Evolutionary conservation across 2,329 filamentous ascomycete species (phyloP).

Genomic region (Venturia nashicola): DNA sequence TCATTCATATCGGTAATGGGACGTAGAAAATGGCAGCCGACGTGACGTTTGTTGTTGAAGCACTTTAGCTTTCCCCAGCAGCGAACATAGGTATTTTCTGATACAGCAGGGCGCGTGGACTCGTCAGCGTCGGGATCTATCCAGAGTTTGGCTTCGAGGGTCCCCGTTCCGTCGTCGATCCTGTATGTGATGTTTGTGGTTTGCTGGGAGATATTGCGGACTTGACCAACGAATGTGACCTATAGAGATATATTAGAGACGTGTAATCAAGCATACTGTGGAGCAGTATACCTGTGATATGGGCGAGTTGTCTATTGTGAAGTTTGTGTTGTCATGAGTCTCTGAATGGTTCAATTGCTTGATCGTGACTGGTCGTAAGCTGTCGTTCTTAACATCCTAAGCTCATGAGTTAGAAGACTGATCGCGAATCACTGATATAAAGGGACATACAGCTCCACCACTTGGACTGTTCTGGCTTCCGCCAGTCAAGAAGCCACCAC

Average conservation of each 20-base stretch:
- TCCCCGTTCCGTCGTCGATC: constrained; percentile 87
- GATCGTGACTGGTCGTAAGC: constrained; percentile 84
- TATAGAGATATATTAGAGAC: constrained; percentile 22
- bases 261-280: not conserved
- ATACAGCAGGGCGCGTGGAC: constrained; percentile 42
- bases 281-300: constrained; percentile 42
- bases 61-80: constrained; percentile 75
- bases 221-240: constrained; percentile 79
- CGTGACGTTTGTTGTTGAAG: constrained; percentile 72
- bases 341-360: constrained; percentile 83
- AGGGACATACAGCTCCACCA: constrained; percentile 17
- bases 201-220: constrained; percentile 76
- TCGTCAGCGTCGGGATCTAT: constrained; percentile 44
- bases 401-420: not conserved
- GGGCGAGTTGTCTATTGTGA: constrained; percentile 68
- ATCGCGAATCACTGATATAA: not conserved
- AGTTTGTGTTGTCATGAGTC: constrained; percentile 63
- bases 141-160: constrained; percentile 86
- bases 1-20: constrained; percentile 80
- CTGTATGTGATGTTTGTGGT: constrained; percentile 86
- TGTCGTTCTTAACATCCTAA: constrained; percentile 49
- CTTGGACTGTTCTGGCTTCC: constrained; percentile 34
- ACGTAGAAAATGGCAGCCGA: constrained; percentile 70
- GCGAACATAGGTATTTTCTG: constrained; percentile 68
- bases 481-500: constrained; percentile 49